phyloP scores from a whole-genome alignment of 768 basidiomycete genomes.

The Calocera cornea region DNA sequence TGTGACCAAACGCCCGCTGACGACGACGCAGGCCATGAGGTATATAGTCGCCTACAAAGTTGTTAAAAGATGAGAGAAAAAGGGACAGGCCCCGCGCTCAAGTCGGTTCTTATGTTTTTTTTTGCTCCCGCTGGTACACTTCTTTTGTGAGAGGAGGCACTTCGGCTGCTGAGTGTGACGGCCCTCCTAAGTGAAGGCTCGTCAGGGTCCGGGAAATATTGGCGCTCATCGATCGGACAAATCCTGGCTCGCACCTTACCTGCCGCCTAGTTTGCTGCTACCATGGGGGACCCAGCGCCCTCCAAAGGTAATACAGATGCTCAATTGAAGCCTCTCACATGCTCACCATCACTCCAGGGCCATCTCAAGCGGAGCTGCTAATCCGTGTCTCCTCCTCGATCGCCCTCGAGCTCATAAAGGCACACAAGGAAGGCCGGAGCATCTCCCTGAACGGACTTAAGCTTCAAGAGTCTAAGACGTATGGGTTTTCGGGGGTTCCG shows the following conservation, averaged over 20 bases:
- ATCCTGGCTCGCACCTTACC: background rate
- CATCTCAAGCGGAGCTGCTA: conserved; percentile 77
- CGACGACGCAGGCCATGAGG: background rate
- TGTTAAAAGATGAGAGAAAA: background rate
- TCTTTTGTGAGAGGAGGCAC: background rate
- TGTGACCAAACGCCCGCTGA: background rate
- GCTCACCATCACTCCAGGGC: background rate
- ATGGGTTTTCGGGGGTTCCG: conserved; percentile 72
- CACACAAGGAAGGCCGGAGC: conserved; percentile 60
- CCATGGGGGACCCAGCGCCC: background rate
- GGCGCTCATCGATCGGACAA: background rate
- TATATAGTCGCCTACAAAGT: background rate
- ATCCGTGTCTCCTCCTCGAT: conserved; percentile 88
- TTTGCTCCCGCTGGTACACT: background rate
- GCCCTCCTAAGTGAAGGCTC: background rate
- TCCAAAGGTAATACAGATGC: background rate
- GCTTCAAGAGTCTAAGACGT: conserved; percentile 79
- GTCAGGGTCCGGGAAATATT: background rate
- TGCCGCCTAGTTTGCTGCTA: background rate
- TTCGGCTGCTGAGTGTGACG: no score
- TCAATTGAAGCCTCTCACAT: background rate
- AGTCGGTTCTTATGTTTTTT: background rate
- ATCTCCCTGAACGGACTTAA: conserved; percentile 84
- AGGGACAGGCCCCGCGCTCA: background rate
- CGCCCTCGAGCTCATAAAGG: conserved; percentile 82